Base-by-base conservation (phyloP, 176 grass and related monocot species). In the Oryza brachyantha region DNA sequence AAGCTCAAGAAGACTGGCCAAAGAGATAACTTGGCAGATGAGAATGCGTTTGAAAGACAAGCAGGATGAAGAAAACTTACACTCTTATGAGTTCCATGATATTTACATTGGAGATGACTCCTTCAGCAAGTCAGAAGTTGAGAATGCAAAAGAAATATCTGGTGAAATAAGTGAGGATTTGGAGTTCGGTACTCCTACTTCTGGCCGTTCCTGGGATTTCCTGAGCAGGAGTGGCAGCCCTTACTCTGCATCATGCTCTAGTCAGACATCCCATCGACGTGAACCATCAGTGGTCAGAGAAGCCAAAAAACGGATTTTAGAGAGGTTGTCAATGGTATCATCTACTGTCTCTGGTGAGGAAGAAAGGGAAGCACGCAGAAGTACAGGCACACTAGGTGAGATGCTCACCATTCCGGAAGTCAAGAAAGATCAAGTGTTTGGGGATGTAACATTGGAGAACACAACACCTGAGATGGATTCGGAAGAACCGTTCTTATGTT, bases 281-380 rank as follows among this genome's bases (percentile, higher is more conserved):
- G 96, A 93, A 72, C 88, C 92, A 0, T 90, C 88, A 7, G 90
- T 99, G 42, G 78, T 91, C 41, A 85, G 75, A 75, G 92, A 99
- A 79, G 96, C 92, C 7, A 99, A 91, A 79, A 99, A 91, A 38
- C 73, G 86, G 29, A 93, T 99, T 45, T 84, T 89, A 48, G 96
- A 95, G 62, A 95, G 96, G 72, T 99, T 79, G 92, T 85, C 92
- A 55, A 82, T 89, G 74, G 88, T 94, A 40, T 82, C 91, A 55
- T 90, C 83, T 27, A 86, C 32, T 72, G 84, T 74, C 11, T 54
- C 66, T 68, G 58, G 70, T 3, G 85, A 91, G 73, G 85, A 93
- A 74, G 76, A 91, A 87, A 91, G 21, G n/a, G 74, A 81, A 75
- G 81, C 71, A 74, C 43, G 66, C 38, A 90, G 78, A 78, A 90